Evolutionary conservation across 768 basidiomycete species (phyloP).

Genomic region (Hortiboletus flavorubellus): DNA sequence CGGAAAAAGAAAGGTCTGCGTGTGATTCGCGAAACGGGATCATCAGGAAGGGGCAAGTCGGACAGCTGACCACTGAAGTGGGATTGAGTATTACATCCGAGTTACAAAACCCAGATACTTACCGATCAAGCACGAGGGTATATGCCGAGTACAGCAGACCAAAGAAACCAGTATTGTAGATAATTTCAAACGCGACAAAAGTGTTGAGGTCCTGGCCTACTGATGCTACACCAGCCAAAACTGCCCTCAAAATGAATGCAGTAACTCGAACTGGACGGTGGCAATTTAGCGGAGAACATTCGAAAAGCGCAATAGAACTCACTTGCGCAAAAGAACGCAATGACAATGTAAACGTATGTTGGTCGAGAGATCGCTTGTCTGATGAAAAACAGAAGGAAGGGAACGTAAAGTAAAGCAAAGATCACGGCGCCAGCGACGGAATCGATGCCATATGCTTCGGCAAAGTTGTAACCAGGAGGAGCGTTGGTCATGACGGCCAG

Average conservation of each 20-base stretch:
- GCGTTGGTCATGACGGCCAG: slow-evolving; percentile 14
- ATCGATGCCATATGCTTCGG: slow-evolving; percentile 26
- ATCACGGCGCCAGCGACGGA: slow-evolving; percentile 32
- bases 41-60: slow-evolving; percentile 23
- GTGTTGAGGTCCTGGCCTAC: slow-evolving; percentile 22
- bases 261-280: slow-evolving; percentile 25
- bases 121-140: slow-evolving; percentile 33
- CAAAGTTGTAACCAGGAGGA: slow-evolving; percentile 22
- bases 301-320: neutral
- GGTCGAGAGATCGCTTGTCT: slow-evolving; percentile 18
- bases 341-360: slow-evolving; percentile 28
- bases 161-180: slow-evolving; percentile 37
- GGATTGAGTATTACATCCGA: neutral
- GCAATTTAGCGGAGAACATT: neutral
- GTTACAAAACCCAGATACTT: neutral
- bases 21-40: slow-evolving; percentile 20
- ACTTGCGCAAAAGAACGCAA: slow-evolving; percentile 30
- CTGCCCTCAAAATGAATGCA: slow-evolving; percentile 30
- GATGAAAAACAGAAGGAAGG: slow-evolving; percentile 25
- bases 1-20: slow-evolving; percentile 25
- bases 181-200: slow-evolving; percentile 28
- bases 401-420: slow-evolving; percentile 30
- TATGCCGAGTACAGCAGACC: slow-evolving; percentile 35
- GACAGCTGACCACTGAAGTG: slow-evolving; percentile 18
- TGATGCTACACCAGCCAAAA: slow-evolving; percentile 23